phyloP scores from a whole-genome alignment of 2,329 filamentous ascomycete species.

The Fusarium dlaminii region DNA sequence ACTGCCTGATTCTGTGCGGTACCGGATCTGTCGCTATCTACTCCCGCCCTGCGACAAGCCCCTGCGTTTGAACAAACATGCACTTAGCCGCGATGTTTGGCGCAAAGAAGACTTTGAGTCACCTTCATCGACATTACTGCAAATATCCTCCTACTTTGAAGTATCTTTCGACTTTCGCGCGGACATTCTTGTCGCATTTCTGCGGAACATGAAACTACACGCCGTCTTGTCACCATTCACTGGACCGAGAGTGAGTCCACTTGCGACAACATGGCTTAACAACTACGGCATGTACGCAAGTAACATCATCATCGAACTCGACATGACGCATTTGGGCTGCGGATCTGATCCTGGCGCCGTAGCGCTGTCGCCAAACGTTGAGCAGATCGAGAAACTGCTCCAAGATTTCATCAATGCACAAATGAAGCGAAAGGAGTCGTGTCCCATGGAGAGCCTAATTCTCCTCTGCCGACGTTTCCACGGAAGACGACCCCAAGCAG shows the following conservation, averaged over 20 bases:
- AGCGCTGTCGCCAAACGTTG: slow-evolving; percentile 36
- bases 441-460: slow-evolving; percentile 45
- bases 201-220: slow-evolving; percentile 51
- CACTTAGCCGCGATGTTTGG: slow-evolving; percentile 48
- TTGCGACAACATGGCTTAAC: slow-evolving; percentile 49
- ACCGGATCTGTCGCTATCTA: slow-evolving; percentile 43
- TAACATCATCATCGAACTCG: slow-evolving; percentile 52
- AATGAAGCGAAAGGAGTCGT: slow-evolving; percentile 21
- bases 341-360: slow-evolving; percentile 40
- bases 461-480: slow-evolving; percentile 50
- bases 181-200: slow-evolving; percentile 49
- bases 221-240: slow-evolving; percentile 52
- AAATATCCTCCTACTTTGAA: slow-evolving; percentile 40
- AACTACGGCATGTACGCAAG: slow-evolving; percentile 49
- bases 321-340: slow-evolving; percentile 51
- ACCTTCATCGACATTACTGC: slow-evolving; percentile 38
- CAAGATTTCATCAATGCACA: slow-evolving; percentile 43
- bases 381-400: slow-evolving; percentile 43
- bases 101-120: slow-evolving; percentile 46
- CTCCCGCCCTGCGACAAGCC: slow-evolving; percentile 37
- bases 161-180: slow-evolving; percentile 50
- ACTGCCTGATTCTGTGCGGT: slow-evolving; percentile 42
- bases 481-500: slow-evolving; percentile 27
- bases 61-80: slow-evolving; percentile 43
- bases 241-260: slow-evolving; percentile 44